phyloP scores from a whole-genome alignment of 2,329 filamentous ascomycete species.

The Fusarium sp. region DNA sequence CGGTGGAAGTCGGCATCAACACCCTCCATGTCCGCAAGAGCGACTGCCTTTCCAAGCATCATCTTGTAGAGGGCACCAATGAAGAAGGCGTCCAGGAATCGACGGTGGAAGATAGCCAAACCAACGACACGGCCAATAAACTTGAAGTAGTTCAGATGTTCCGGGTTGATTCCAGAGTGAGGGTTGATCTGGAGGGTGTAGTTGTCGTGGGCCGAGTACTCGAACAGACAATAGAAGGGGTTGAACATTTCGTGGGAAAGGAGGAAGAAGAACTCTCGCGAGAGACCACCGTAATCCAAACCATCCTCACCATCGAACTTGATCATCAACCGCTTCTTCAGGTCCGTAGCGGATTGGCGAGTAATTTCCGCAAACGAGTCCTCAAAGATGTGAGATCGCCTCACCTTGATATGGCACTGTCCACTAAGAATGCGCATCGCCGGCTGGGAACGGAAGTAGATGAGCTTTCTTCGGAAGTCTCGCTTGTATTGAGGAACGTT shows the following conservation, averaged over 20 bases:
- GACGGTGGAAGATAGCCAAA: constrained; percentile 95
- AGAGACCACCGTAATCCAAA: constrained; percentile 96
- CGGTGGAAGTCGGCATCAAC: constrained; percentile 98
- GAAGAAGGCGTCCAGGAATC: constrained; percentile 98
- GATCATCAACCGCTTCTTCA: constrained; percentile 99
- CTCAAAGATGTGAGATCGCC: constrained; percentile 97
- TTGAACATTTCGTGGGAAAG: constrained; percentile 99
- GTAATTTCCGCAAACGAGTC: constrained; percentile 99
- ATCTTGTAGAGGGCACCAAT: constrained; percentile 99
- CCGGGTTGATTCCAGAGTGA: constrained; percentile 98
- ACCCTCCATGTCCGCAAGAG: constrained; percentile 96
- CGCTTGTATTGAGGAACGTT: constrained; percentile 99
- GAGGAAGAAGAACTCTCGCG: constrained; percentile 98
- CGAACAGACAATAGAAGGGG: constrained; percentile 98
- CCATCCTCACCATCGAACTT: constrained; percentile 99
- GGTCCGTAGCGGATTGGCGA: constrained; percentile 91
- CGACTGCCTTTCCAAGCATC: constrained; percentile 93
- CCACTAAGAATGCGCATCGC: constrained; percentile 95
- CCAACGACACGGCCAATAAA: constrained; percentile 98
- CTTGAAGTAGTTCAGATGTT: constrained; percentile 99
- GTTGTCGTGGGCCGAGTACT: constrained; percentile 99
- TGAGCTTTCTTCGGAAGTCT: constrained; percentile 96
- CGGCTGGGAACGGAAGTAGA: constrained; percentile 98
- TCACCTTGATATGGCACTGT: constrained; percentile 98
- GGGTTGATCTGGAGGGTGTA: constrained; percentile 99